Base-by-base conservation (phyloP, 768 basidiomycete genomes). In the Rhodotorula sphaerocarpa region DNA sequence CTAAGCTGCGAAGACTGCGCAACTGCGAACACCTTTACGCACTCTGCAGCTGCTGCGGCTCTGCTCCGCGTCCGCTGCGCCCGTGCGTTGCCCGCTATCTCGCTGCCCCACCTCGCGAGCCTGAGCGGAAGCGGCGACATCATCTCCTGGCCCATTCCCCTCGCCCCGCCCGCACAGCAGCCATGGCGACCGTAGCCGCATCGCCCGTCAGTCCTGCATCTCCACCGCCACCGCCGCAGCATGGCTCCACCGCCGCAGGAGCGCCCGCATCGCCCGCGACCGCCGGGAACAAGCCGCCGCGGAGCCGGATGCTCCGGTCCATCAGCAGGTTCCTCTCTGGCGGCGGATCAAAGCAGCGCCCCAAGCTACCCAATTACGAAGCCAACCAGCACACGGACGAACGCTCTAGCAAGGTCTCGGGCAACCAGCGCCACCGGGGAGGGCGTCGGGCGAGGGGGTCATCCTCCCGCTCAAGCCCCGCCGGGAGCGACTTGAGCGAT, bases 301-400 rank as follows among this genome's bases (percentile, higher is more conserved):
- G n/a, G 23, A 54, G 33, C 42, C 31, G 55, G 2, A 34, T 63
- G 3, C 57, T 63, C 47, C 39, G 52, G 3, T 50, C 52, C 31
- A 54, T 63, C 46, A 43, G 44, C 5, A 51, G 62, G 39, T 63
- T 63, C 46, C 62, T 63, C 12, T 60, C 52, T 5, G 59, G 59
- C 39, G 42, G 30, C 9, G 56, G 56, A 14, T 50, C 48, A 7
- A 63, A 63, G 56, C 39, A 55, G 45, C 62, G 62, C 20, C 51
- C 62, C 5, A 63, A 63, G 25, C 51, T 57, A 18, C 31, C 42
- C 10, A 30, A 27, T 21, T 9, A 23, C 34, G 36, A 39, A 16
- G 14, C 45, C 10, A 39, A 20, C 5, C 27, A 41, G 20, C 28
- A 14, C 16, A 28, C 9, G 30, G 41, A 23, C 28, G 27, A n/a